A percentile compares a stretch with the other conserved stretches of the same genome.
Conservation (phyloP, 176 grass and related monocot genomes). For the Paspalum vaginatum region DNA sequence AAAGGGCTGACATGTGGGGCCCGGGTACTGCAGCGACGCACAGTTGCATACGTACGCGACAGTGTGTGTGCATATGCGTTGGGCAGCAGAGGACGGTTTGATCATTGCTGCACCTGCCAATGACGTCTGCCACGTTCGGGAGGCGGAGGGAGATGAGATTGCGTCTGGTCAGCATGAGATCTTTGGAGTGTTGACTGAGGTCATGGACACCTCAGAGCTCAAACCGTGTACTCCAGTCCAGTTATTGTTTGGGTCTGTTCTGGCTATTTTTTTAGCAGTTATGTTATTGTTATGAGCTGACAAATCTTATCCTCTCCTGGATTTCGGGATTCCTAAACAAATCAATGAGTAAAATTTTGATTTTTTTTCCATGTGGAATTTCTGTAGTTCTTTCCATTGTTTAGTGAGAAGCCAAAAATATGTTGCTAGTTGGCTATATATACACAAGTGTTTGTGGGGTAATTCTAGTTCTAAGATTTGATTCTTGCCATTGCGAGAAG, state of each 20-base stretch:
- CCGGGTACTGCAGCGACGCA: not conserved
- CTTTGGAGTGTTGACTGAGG: not conserved
- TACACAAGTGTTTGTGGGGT: too few species aligned
- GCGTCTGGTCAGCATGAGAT: constrained; percentile 2
- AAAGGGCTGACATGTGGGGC: not conserved
- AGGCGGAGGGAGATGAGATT: not conserved
- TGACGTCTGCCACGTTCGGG: constrained; percentile 44
- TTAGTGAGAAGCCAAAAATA: too few species aligned
- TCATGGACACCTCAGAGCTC: not conserved
- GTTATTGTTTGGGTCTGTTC: not conserved
- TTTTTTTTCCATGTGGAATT: too few species aligned
- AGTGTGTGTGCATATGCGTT: too few species aligned
- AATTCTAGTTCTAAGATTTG: too few species aligned
- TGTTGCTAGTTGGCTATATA: too few species aligned
- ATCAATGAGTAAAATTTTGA: too few species aligned
- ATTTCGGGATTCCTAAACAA: not conserved
- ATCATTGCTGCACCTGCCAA: constrained; percentile 45
- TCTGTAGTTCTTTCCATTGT: too few species aligned
- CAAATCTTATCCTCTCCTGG: not conserved
- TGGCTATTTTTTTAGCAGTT: too few species aligned
- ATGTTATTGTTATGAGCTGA: not conserved
- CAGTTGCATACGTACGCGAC: constrained; percentile 44
- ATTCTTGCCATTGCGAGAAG: too few species aligned
- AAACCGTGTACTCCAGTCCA: not conserved
- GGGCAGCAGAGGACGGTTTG: constrained; percentile 40